Conservation (phyloP, 352 stramenopile species). For the Globisporangium mamillatum region DNA sequence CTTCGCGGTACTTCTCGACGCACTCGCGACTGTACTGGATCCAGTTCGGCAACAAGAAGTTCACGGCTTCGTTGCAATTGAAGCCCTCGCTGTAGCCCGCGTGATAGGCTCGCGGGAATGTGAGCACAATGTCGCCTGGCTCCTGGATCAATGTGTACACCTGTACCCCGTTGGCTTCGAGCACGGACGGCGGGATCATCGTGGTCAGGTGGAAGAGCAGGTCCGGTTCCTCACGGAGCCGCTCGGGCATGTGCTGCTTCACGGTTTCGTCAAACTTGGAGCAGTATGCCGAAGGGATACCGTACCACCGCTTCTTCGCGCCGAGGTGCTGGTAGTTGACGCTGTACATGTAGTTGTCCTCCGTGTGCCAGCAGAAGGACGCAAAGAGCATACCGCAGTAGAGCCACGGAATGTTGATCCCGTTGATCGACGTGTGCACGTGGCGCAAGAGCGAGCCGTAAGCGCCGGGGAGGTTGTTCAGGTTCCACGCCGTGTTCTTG, state of each 20-base stretch:
- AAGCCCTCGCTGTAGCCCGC: slow-evolving; percentile 96
- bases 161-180: slow-evolving; percentile 41
- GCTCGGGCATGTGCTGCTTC: slow-evolving; percentile 50
- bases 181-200: slow-evolving; percentile 58
- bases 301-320: slow-evolving; percentile 97
- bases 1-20: slow-evolving; percentile 62
- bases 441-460: slow-evolving; percentile 92
- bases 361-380: slow-evolving; percentile 98
- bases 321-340: slow-evolving; percentile 99
- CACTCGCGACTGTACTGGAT: slow-evolving; percentile 76
- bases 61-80: slow-evolving; percentile 90
- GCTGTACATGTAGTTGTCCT: slow-evolving; percentile 99
- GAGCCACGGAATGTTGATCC: slow-evolving; percentile 98
- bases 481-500: slow-evolving; percentile 91
- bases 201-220: slow-evolving; percentile 74
- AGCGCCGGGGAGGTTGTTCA: slow-evolving; percentile 96
- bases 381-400: slow-evolving; percentile 98
- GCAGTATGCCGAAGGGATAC: slow-evolving; percentile 55
- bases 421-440: slow-evolving; percentile 93
- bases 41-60: slow-evolving; percentile 85
- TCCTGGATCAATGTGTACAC: slow-evolving; percentile 77
- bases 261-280: slow-evolving; percentile 53
- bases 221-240: slow-evolving; percentile 60
- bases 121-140: slow-evolving; percentile 96
- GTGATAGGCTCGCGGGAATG: slow-evolving; percentile 97